phyloP scores from a whole-genome alignment of 208 protist genomes.

The Leishmania martiniquensis region DNA sequence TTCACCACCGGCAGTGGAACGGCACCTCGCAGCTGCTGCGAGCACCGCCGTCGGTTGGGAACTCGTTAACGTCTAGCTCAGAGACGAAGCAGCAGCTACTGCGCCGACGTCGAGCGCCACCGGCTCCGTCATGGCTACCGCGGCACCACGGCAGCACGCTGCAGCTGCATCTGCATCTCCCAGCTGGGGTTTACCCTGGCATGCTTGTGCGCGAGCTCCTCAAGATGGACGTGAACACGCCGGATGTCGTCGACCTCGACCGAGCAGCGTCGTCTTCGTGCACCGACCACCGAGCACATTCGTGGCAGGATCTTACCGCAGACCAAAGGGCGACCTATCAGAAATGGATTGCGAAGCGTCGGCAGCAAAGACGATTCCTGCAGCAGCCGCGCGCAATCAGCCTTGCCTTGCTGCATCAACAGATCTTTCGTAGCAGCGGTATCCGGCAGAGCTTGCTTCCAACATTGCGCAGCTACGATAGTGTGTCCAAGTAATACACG shows the following conservation, averaged over 20 bases:
- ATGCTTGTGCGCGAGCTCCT: conserved; percentile 85
- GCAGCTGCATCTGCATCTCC: conserved; percentile 63
- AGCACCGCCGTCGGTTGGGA: neutral
- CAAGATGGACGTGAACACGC: conserved; percentile 85
- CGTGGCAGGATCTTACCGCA: conserved; percentile 41
- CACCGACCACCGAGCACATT: conserved; percentile 47
- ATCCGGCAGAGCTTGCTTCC: conserved; percentile 78
- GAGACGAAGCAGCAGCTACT: neutral
- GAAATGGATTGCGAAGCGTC: conserved; percentile 60
- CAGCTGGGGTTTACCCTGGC: conserved; percentile 66
- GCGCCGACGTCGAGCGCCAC: conserved; percentile 28
- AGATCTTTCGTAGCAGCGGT: conserved; percentile 86
- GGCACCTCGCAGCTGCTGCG: conserved; percentile 22
- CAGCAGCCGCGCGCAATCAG: conserved; percentile 65
- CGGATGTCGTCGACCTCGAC: conserved; percentile 80
- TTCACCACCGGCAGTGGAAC: conserved; percentile 19
- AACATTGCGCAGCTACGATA: conserved; percentile 85
- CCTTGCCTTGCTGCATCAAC: conserved; percentile 80
- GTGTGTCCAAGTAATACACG: conserved; percentile 62
- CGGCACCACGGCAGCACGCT: conserved; percentile 61
- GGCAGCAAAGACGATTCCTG: conserved; percentile 55
- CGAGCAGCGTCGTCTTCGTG: conserved; percentile 25
- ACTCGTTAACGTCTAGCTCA: neutral
- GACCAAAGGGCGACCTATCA: conserved; percentile 63
- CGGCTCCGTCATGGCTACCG: conserved; percentile 80